A percentile compares a stretch with the other conserved stretches of the same genome.
Conservation (phyloP, 352 stramenopile genomes). For the Phytophthora hibernalis region DNA sequence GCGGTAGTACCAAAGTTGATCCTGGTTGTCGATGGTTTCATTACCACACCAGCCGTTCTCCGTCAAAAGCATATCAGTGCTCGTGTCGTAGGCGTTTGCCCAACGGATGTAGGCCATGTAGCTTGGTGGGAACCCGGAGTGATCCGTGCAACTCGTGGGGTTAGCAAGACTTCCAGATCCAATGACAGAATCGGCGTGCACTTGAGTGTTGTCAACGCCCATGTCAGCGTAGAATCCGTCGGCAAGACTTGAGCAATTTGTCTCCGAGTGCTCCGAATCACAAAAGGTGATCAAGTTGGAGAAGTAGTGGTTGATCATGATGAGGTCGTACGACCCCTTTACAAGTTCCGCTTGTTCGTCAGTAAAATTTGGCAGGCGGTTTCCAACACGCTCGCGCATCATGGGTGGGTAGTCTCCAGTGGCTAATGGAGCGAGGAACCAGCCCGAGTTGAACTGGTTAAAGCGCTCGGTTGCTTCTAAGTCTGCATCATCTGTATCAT, state of each 20-base stretch:
- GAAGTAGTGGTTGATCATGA: conserved; percentile 97
- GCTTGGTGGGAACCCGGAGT: conserved; percentile 53
- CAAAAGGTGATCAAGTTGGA: conserved; percentile 66
- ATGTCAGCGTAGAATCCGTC: conserved; percentile 52
- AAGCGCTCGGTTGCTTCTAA: conserved; percentile 77
- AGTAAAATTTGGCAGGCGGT: conserved; percentile 90
- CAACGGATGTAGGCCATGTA: conserved; percentile 60
- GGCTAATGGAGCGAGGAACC: conserved; percentile 92
- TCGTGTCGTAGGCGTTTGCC: conserved; percentile 51
- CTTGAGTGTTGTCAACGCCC: conserved; percentile 59
- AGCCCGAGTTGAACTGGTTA: conserved; percentile 91
- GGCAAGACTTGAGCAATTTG: conserved; percentile 42
- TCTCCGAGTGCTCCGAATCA: conserved; percentile 38
- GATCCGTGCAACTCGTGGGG: conserved; percentile 28
- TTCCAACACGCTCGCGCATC: conserved; percentile 87
- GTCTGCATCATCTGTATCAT: conserved; percentile 53
- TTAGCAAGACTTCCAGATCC: conserved; percentile 34
- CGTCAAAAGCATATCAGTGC: conserved; percentile 55
- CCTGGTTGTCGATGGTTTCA: conserved; percentile 56
- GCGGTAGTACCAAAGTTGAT: conserved; percentile 70
- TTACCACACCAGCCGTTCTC: conserved; percentile 78
- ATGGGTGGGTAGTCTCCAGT: conserved; percentile 91
- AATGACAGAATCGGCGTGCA: conserved; percentile 46
- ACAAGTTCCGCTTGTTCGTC: conserved; percentile 73
- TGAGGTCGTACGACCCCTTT: conserved; percentile 90